A percentile compares a stretch with the other conserved stretches of the same genome.
phyloP scores from a whole-genome alignment of 2,329 filamentous ascomycete species.

The Colletotrichum brevisporum region DNA sequence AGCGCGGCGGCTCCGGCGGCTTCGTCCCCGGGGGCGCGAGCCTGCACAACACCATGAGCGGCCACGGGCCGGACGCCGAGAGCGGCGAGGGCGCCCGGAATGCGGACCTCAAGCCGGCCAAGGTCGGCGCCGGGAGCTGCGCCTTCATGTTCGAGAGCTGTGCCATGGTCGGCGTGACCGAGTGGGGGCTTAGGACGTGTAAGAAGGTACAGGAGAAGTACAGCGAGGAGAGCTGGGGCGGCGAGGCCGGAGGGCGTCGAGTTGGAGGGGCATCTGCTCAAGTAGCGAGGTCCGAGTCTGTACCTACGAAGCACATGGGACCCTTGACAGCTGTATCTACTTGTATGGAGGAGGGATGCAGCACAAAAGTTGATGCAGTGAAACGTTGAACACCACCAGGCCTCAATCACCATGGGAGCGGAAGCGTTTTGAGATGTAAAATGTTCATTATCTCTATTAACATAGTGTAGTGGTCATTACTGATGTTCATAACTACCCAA shows the following conservation, averaged over 20 bases:
- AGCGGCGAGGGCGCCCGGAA: slow-evolving; percentile 70
- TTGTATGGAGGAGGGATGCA: not conserved
- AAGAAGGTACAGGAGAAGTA: slow-evolving; percentile 76
- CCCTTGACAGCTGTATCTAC: too few relatives aligned
- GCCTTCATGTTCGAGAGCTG: slow-evolving; percentile 80
- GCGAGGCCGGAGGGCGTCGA: slow-evolving; percentile 54
- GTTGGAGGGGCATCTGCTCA: slow-evolving; percentile 47
- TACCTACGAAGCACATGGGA: too few relatives aligned
- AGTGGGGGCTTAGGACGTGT: slow-evolving; percentile 76
- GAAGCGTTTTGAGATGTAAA: slow-evolving; percentile 8
- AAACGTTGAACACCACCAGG: not conserved
- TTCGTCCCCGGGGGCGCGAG: slow-evolving; percentile 73
- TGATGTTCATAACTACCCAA: slow-evolving; percentile 37
- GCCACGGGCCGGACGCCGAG: slow-evolving; percentile 72
- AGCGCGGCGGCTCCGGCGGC: slow-evolving; percentile 66
- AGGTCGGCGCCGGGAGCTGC: slow-evolving; percentile 73
- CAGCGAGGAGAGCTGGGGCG: slow-evolving; percentile 85
- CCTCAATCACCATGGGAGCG: not conserved
- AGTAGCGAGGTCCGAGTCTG: slow-evolving; percentile 24
- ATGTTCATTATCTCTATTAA: slow-evolving; percentile 39
- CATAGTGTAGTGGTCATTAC: slow-evolving; percentile 35
- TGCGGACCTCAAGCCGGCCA: slow-evolving; percentile 66
- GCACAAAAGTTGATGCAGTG: not conserved
- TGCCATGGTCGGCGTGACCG: slow-evolving; percentile 79
- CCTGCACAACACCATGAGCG: slow-evolving; percentile 80